These are phyloP conservation scores for Tylopilus sp. DNA, from an alignment of 768 basidiomycete genomes.

Conservation along the genomic window DNA sequence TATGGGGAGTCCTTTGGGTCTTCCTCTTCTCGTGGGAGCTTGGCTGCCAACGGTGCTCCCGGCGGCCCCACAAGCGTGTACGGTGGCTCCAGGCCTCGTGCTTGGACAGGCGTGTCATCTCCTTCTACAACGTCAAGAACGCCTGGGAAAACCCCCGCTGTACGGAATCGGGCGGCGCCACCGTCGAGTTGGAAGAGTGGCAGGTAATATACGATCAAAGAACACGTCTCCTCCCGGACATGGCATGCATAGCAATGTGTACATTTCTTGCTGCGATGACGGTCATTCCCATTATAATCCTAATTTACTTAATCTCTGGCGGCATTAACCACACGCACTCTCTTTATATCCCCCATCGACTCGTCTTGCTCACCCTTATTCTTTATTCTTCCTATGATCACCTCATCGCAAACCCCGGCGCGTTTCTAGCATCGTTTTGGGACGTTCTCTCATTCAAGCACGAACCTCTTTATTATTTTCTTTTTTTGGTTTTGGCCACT, in stretches of 20 bases:
- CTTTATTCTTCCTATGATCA: background rate
- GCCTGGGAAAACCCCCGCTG: constrained; percentile 18
- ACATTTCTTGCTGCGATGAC: background rate
- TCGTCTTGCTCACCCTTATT: constrained; percentile 1
- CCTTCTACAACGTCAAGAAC: constrained; percentile 17
- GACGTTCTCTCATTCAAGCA: constrained; percentile 8
- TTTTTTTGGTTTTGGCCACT: background rate
- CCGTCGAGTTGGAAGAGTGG: constrained; percentile 61
- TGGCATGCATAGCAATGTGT: background rate
- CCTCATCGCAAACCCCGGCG: background rate
- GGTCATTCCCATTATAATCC: constrained; percentile 8
- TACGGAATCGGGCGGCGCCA: constrained; percentile 39
- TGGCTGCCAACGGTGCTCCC: constrained; percentile 1
- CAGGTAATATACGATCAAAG: constrained; percentile 6
- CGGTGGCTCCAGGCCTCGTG: constrained; percentile 31
- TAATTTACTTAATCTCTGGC: constrained; percentile 11
- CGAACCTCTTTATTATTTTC: background rate
- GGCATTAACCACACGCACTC: constrained; percentile 1
- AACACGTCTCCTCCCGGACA: background rate
- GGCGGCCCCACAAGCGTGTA: constrained; percentile 18
- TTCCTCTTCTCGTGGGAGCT: constrained; percentile 15
- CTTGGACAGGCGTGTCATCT: constrained; percentile 29
- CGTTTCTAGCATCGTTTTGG: constrained; percentile 14
- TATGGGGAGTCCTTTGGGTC: constrained; percentile 65
- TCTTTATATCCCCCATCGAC: constrained; percentile 15